Evolutionary conservation across 1,284 basidiomycete species (phyloP).

Genomic region (Marasmius sp.): DNA sequence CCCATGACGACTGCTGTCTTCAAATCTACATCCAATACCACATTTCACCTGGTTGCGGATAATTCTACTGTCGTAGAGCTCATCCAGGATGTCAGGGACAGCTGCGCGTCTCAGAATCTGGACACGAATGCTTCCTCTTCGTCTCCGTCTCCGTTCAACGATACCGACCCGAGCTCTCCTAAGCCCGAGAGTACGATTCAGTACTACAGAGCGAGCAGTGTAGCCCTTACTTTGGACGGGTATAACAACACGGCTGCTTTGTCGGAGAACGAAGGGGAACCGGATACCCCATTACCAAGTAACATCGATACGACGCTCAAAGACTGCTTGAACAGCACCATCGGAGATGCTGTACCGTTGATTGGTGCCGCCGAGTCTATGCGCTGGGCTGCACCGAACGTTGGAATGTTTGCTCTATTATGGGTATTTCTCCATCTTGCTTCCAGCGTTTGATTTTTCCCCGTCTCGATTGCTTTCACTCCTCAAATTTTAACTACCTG

Average conservation of each 20-base stretch:
- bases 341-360: constrained; percentile 46
- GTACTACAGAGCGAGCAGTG: constrained; percentile 60
- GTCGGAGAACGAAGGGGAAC: constrained; percentile 34
- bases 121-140: constrained; percentile 13
- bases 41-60: constrained; percentile 59
- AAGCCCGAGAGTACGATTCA: constrained; percentile 54
- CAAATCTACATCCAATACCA: constrained; percentile 40
- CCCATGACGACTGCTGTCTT: constrained; percentile 51
- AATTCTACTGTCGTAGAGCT: constrained; percentile 54
- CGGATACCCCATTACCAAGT: constrained; percentile 48
- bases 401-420: constrained; percentile 8
- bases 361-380: constrained; percentile 27
- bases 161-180: constrained; percentile 28
- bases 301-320: constrained; percentile 45
- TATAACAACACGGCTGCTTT: constrained; percentile 61
- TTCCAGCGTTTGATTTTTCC: not conserved
- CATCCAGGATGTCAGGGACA: constrained; percentile 37
- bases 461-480: not conserved
- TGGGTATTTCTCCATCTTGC: constrained; percentile 5
- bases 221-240: constrained; percentile 56
- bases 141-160: constrained; percentile 31
- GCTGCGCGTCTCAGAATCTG: not conserved
- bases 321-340: constrained; percentile 57
- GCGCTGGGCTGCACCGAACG: not conserved
- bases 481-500: not conserved